phyloP scores from a whole-genome alignment of 2,329 filamentous ascomycete species.

The Claviceps cyperi region DNA sequence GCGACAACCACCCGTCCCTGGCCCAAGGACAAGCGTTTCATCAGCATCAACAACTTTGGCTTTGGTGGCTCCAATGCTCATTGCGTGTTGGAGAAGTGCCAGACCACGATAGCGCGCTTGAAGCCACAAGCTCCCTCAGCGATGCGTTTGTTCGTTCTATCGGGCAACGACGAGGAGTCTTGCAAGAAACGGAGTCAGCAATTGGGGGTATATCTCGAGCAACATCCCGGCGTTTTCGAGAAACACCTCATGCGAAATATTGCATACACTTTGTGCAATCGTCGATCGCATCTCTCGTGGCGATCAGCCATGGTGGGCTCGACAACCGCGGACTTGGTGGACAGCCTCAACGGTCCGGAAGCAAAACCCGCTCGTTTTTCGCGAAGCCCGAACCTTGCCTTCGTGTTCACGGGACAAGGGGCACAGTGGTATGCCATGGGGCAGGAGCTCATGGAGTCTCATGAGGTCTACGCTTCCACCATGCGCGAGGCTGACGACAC shows the following conservation, averaged over 20 bases:
- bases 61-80: constrained; percentile 33
- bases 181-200: constrained; percentile 16
- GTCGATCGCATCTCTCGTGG: constrained; percentile 29
- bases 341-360: constrained; percentile 23
- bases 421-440: constrained; percentile 26
- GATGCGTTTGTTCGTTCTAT: constrained; percentile 26
- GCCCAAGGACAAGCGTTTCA: constrained; percentile 32
- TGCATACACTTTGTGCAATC: constrained; percentile 32
- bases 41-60: constrained; percentile 36
- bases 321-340: constrained; percentile 29
- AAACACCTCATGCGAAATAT: constrained; percentile 29
- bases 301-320: constrained; percentile 28
- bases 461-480: constrained; percentile 20
- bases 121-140: constrained; percentile 7
- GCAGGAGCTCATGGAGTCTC: constrained; percentile 19
- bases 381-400: constrained; percentile 12
- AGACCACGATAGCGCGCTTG: constrained; percentile 3
- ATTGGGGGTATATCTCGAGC: constrained; percentile 25
- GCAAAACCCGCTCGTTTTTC: constrained; percentile 6
- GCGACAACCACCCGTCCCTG: constrained; percentile 29
- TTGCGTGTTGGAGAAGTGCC: constrained; percentile 20
- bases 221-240: constrained; percentile 27
- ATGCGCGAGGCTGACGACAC: constrained; percentile 19
- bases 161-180: constrained; percentile 23
- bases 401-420: constrained; percentile 27